Base-by-base conservation (phyloP, 2,329 filamentous ascomycete species). In the Monosporascus sp. region DNA sequence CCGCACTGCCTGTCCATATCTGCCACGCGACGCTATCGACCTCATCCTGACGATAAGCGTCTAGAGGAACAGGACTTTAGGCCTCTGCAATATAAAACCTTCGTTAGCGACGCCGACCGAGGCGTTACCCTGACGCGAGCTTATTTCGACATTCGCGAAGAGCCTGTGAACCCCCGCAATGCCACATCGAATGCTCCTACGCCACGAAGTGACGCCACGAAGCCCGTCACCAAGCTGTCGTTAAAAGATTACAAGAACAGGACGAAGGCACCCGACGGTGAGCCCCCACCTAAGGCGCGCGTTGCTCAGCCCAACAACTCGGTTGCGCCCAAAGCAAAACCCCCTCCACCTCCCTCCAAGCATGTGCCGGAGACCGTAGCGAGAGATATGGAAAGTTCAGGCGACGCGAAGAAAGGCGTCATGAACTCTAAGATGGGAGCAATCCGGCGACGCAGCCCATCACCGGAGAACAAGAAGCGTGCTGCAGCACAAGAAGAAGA, bases 201-300 rank as follows among this genome's bases (percentile, higher is more conserved):
- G n/a, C 56, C 54, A 44, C 65, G 50, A 55, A 54, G 45, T 50
- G 61, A 62, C 53, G 60, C 65, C 58, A 81, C 76, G 66, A 81
- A 80, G 70, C 63, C 68, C 18, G 62, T 67, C 45, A 72, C 68
- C 48, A 81, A 82, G 65, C 64, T 83, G 57, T 81, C 80, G 15
- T 67, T 84, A 55, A 80, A 77, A 66, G 81, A 83, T 64, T 84
- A 83, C 60, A 80, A 79, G 67, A 83, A 79, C 56, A 78, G 79
- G 65, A 78, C 77, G 64, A 70, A 68, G 59, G 70, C 54, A 11
- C 57, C 60, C 18, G 65, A 65, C 48, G 62, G 62, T 48, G 63
- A 64, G 31, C 61, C 62, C 25, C 56, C 62, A 17, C 56, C 60
- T 8, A 67, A 64, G 54, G 22, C 52, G 42, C 42, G 42, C 41